Percentiles rank a stretch among this genome's conserved stretches.
These are phyloP conservation scores for Cytospora paraplurivora DNA, from an alignment of 2,329 filamentous ascomycete genomes.

Conservation along the genomic window DNA sequence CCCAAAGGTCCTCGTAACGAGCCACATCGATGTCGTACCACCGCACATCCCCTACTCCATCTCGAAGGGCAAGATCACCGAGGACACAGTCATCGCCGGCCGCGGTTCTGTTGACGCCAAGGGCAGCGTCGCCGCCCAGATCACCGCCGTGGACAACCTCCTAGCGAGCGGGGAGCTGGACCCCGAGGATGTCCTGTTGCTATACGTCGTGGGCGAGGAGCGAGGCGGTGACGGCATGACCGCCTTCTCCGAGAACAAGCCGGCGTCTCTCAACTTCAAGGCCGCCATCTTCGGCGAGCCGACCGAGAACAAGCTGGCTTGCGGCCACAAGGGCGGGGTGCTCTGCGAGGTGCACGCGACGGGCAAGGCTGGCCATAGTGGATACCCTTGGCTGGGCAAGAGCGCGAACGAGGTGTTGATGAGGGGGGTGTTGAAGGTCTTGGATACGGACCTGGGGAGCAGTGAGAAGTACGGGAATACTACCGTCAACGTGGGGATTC, in stretches of 20 bases:
- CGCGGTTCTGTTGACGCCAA: slow-evolving; percentile 76
- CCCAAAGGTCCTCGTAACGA: slow-evolving; percentile 62
- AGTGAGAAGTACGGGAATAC: slow-evolving; percentile 82
- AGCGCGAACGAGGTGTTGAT: slow-evolving; percentile 83
- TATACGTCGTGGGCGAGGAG: slow-evolving; percentile 84
- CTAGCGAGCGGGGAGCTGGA: slow-evolving; percentile 36
- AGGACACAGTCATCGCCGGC: slow-evolving; percentile 62
- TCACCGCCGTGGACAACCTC: slow-evolving; percentile 65
- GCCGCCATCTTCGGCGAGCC: slow-evolving; percentile 91
- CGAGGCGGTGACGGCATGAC: slow-evolving; percentile 78
- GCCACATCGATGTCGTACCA: slow-evolving; percentile 80
- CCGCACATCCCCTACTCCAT: slow-evolving; percentile 71
- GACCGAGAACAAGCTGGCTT: slow-evolving; percentile 83
- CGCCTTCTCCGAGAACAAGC: slow-evolving; percentile 45
- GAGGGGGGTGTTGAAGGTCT: slow-evolving; percentile 67
- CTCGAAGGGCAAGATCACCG: slow-evolving; percentile 46
- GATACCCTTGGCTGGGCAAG: slow-evolving; percentile 87
- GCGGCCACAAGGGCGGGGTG: slow-evolving; percentile 87
- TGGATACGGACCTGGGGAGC: slow-evolving; percentile 71
- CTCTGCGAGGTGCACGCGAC: slow-evolving; percentile 66
- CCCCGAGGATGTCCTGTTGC: slow-evolving; percentile 56
- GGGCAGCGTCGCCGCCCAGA: slow-evolving; percentile 70
- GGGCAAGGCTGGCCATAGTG: slow-evolving; percentile 82
- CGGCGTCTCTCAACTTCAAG: slow-evolving; percentile 47
- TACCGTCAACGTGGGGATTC: slow-evolving; percentile 81